Base-by-base conservation (phyloP, 129 eudicot species). In the Chrysanthemum makinoi region DNA sequence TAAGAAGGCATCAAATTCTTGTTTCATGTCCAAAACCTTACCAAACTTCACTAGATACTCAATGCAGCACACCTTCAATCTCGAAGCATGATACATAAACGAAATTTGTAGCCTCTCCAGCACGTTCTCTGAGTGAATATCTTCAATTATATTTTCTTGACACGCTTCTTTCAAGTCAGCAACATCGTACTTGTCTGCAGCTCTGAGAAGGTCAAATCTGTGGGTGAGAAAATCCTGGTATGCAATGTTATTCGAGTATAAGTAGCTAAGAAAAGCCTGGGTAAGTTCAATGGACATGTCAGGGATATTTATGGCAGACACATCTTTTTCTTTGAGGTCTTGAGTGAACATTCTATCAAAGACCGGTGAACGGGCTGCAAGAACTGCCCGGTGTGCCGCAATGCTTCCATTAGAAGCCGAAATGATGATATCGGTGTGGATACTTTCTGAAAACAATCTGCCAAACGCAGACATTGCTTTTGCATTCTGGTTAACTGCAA, bases 41-140 rank as follows among this genome's bases (percentile, higher is more conserved):
- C 94, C 93, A 61, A 91, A 91, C 60, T 91, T 93, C 67, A 91
- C 82, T 75, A 91, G 80, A 50, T 86, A 91, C 63, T 58, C 72
- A 82, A 88, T 64, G 63, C 97, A 91, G 2, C 94, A 93, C 57
- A 72, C 86, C 86, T 91, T 91, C 61, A 91, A 56, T 66, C 83
- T 86, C 4, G 86, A 73, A 4, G 88, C 87, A 76, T 82, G 89
- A 81, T 88, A 91, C 63, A 88, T 87, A 96, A 94, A 88, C 0
- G 97, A 96, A 68, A 82, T 94, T 68, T 88, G 97, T 83, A 91
- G 69, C 69, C 96, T 82, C 83, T 91, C 97, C 1, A 91, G 96
- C 53, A 91, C 97, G 56, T 91, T 91, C 5, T 78, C 87, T 0
- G 96, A 73, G 77, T 91, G 83, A 16, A 91, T 86, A 51, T 91